phyloP scores from a whole-genome alignment of 306 rosid genomes.

The Morella rubra region DNA sequence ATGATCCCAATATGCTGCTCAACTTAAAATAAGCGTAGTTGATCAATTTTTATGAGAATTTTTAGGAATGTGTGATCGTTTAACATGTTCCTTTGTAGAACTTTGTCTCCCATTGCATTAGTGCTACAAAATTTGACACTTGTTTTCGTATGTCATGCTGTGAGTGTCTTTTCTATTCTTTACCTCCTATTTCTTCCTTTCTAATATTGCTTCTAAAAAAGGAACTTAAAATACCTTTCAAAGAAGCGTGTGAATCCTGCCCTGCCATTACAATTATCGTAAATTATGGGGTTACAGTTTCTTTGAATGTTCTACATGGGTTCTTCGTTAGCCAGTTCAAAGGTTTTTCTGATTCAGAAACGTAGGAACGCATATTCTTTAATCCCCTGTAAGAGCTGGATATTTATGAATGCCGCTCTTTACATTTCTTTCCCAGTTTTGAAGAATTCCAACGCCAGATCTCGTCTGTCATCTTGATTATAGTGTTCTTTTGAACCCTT shows the following conservation, averaged over 20 bases:
- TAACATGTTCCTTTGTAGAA: neutral
- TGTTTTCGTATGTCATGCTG: neutral
- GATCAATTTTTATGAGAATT: neutral
- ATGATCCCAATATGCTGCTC: neutral
- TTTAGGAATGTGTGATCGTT: neutral
- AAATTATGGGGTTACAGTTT: neutral
- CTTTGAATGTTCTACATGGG: neutral
- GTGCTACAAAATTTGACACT: neutral
- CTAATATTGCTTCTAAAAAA: neutral
- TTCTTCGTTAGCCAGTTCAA: neutral
- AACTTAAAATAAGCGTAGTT: neutral
- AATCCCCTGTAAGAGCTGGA: neutral
- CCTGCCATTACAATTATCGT: neutral
- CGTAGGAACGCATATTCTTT: neutral
- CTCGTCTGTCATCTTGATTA: neutral
- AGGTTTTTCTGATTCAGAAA: neutral
- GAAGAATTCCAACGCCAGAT: neutral
- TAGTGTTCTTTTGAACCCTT: neutral
- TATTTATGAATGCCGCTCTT: neutral
- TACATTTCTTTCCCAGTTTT: neutral
- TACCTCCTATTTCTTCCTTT: neutral
- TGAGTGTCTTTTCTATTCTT: neutral
- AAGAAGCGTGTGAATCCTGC: neutral
- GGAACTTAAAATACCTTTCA: neutral
- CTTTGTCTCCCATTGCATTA: neutral